Evolutionary conservation across 345 rosid genomes (phyloP), one percentile per base, ranked within the genome.

Genomic region (Boechera stricta): DNA sequence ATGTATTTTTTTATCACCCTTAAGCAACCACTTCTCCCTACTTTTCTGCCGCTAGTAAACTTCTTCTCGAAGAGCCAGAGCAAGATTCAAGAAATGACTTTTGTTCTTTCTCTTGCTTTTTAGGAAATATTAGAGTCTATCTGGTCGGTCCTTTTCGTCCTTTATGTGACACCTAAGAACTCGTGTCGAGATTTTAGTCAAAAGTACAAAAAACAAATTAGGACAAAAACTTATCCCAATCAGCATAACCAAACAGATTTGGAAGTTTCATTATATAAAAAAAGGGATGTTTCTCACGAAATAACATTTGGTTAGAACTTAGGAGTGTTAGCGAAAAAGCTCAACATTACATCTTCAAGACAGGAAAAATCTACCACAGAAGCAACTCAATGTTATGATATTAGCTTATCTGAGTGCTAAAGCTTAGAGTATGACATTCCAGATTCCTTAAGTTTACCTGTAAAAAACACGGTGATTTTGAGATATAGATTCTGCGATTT

Each of bases 371-470:
- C 13, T 11, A 75, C 68, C 54, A 55, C 13, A 56, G 32, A 45
- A 68, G 24, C 38, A 63, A 38, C 72, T 53, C 79, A 76, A 79
- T 73, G 24, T 51, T 51, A 36, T 69, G 66, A 70, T 41, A 41
- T 62, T 64, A 75, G 77, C 77, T 64, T 53, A 87, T 58, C 59
- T 83, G 83, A 45, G 88, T 79, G 75, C 82, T 91, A 65, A 91
- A 91, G 72, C 90, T 86, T 72, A 91, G 76, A 32, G 97, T 84
- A 45, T 91, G 92, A 79, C 98, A 89, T 76, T 92, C 93, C 13
- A 92, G 91, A 79, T 87, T 90, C 81, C 80, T 88, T 82, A 86
- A 7, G 85, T 92, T 92, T 54, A 94, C 83, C 98, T 92, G 84
- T 86, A 77, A 75, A 66, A 12, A 60, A 39, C 55, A 54, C 9